A percentile compares a stretch with the other conserved stretches of the same genome.
These are phyloP conservation scores for Aspergillus awamori DNA, from an alignment of 2,329 filamentous ascomycete genomes.

Conservation along the genomic window DNA sequence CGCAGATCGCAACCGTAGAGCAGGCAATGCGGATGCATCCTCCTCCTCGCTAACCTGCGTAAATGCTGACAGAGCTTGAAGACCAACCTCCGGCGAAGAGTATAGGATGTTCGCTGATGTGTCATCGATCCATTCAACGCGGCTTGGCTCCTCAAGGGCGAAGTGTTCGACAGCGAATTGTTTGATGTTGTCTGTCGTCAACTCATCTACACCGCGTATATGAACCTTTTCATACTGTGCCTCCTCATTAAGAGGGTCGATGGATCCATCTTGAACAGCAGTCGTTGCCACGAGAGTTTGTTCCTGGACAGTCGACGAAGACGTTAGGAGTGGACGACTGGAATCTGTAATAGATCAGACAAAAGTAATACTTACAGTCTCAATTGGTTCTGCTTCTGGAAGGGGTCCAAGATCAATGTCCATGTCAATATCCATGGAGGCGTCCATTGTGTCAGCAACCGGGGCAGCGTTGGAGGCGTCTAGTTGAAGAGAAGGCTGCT, in stretches of 20 bases:
- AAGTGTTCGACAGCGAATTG: slow-evolving; percentile 73
- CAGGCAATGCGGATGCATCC: slow-evolving; percentile 53
- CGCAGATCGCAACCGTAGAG: slow-evolving; percentile 67
- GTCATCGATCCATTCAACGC: slow-evolving; percentile 95
- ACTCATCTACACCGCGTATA: slow-evolving; percentile 76
- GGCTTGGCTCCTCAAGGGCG: slow-evolving; percentile 56
- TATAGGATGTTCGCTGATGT: slow-evolving; percentile 86
- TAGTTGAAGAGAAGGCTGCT: slow-evolving; percentile 13
- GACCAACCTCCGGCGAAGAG: slow-evolving; percentile 56
- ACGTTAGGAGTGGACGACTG: background rate
- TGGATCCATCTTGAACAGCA: slow-evolving; percentile 23
- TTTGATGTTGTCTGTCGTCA: slow-evolving; percentile 80
- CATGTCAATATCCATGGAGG: slow-evolving; percentile 72
- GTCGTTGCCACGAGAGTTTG: slow-evolving; percentile 16
- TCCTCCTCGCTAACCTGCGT: slow-evolving; percentile 42
- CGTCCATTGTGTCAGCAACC: slow-evolving; percentile 29
- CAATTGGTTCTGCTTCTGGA: slow-evolving; percentile 42
- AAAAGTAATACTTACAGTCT: slow-evolving; percentile 30
- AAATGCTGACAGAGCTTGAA: slow-evolving; percentile 57
- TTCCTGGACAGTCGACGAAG: slow-evolving; percentile 26
- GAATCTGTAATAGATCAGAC: slow-evolving; percentile 8
- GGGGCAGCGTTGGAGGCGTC: slow-evolving; percentile 3
- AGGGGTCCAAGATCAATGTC: slow-evolving; percentile 62
- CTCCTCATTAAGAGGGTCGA: slow-evolving; percentile 37
- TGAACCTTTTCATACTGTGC: slow-evolving; percentile 68